Percentiles rank a stretch among this genome's conserved stretches.
Conservation (phyloP, 345 rosid species). For the Linum trigynum region DNA sequence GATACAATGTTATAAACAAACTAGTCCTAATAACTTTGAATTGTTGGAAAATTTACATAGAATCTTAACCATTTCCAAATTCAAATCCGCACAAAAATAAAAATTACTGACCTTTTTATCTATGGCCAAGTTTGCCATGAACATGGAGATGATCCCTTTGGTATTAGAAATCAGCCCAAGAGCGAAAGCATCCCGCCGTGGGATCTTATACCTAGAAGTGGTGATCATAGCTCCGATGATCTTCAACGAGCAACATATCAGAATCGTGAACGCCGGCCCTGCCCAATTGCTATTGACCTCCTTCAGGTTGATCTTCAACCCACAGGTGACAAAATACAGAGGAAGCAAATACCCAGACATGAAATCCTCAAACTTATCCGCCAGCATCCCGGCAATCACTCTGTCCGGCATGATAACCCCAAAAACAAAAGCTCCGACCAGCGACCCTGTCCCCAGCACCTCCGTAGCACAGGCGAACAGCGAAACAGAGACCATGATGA, state of each 20-base stretch:
- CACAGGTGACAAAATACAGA: constrained; percentile 23
- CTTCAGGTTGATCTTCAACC: constrained; percentile 16
- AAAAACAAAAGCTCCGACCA: constrained; percentile 43
- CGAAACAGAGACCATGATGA: constrained; percentile 18
- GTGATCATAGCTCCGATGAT: neutral
- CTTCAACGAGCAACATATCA: constrained; percentile 5
- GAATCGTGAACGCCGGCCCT: neutral
- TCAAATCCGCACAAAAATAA: too few relatives aligned
- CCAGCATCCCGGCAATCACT: constrained; percentile 20
- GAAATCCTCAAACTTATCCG: constrained; percentile 33
- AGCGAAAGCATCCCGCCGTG: constrained; percentile 11
- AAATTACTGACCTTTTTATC: neutral
- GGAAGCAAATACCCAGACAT: constrained; percentile 35
- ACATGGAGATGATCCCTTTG: constrained; percentile 17
- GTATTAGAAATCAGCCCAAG: constrained; percentile 15
- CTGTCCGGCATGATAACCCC: constrained; percentile 38
- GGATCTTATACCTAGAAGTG: neutral
- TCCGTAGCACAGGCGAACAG: constrained; percentile 29
- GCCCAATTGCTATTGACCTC: neutral
- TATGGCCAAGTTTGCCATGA: constrained; percentile 10
- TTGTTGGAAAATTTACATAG: too few relatives aligned
- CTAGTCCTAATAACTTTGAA: too few relatives aligned
- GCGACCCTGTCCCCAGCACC: constrained; percentile 24
- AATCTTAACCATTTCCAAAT: too few relatives aligned
- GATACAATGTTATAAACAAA: too few relatives aligned